Conservation (phyloP, 768 basidiomycete genomes). For the Thelephora ganbajun region DNA sequence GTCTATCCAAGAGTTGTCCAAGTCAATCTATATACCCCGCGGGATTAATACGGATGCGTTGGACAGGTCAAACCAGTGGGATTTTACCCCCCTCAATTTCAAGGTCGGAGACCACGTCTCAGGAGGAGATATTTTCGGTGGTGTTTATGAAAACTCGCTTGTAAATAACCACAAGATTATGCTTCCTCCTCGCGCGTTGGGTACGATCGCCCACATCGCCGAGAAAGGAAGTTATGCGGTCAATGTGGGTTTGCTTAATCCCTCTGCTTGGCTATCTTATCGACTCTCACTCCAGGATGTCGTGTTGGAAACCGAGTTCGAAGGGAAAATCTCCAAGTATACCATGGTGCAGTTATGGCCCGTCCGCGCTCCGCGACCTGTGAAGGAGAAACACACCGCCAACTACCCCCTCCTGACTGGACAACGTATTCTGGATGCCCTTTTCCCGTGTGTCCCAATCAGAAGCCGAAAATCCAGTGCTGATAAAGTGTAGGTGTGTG, state of each 20-base stretch:
- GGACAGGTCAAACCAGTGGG: constrained; percentile 82
- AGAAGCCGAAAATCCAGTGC: not conserved
- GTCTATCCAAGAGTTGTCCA: constrained; percentile 92
- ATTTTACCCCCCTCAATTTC: constrained; percentile 76
- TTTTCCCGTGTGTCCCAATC: constrained; percentile 68
- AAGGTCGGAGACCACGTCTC: constrained; percentile 94
- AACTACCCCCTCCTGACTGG: constrained; percentile 88
- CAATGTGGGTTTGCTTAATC: constrained; percentile 36
- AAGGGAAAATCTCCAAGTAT: constrained; percentile 87
- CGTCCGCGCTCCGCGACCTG: constrained; percentile 92
- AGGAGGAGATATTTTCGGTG: constrained; percentile 93
- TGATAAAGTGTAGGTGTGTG: constrained; percentile 50
- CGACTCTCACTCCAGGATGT: constrained; percentile 46
- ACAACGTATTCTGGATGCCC: constrained; percentile 90
- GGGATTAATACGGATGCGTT: constrained; percentile 97
- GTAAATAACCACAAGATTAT: constrained; percentile 96
- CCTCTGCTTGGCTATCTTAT: not conserved
- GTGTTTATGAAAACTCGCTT: constrained; percentile 94
- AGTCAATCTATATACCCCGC: constrained; percentile 99
- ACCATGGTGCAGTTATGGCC: constrained; percentile 99
- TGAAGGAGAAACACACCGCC: constrained; percentile 90
- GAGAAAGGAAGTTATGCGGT: constrained; percentile 91
- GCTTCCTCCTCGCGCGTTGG: constrained; percentile 86
- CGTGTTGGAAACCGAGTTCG: constrained; percentile 93
- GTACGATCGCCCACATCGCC: constrained; percentile 86